phyloP scores from a whole-genome alignment of 2,329 filamentous ascomycete species.

The Capronia epimyces region DNA sequence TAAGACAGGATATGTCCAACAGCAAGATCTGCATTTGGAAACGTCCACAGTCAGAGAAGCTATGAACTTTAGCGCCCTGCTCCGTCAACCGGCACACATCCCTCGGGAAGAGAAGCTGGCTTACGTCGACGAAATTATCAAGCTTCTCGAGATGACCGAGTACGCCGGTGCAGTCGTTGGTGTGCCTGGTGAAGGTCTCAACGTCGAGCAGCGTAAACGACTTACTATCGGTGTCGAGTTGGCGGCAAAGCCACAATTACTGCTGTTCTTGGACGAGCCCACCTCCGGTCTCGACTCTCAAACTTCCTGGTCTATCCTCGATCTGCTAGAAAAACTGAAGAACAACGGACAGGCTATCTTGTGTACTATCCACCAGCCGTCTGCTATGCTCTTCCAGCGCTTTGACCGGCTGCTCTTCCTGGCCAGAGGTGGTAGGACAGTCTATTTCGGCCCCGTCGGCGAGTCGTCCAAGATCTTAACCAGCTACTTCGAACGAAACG shows the following conservation, averaged over 20 bases:
- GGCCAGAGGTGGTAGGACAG: conserved; percentile 59
- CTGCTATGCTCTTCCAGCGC: conserved; percentile 86
- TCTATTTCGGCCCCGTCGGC: conserved; percentile 66
- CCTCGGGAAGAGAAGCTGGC: conserved; percentile 70
- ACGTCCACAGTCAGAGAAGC: conserved; percentile 86
- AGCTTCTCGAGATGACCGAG: conserved; percentile 80
- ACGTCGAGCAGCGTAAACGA: conserved; percentile 63
- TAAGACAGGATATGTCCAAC: conserved; percentile 87
- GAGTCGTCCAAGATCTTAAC: conserved; percentile 53
- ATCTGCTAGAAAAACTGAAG: conserved; percentile 81
- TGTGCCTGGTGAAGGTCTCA: conserved; percentile 70
- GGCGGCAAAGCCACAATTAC: conserved; percentile 79
- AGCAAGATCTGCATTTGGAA: conserved; percentile 81
- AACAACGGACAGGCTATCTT: conserved; percentile 86
- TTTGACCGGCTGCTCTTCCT: conserved; percentile 64
- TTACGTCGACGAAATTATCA: conserved; percentile 87
- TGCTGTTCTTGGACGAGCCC: conserved; percentile 91
- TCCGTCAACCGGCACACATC: conserved; percentile 75
- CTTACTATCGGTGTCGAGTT: conserved; percentile 95
- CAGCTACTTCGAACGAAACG: conserved; percentile 61
- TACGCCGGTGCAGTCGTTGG: conserved; percentile 89
- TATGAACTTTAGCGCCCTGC: conserved; percentile 74
- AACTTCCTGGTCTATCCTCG: conserved; percentile 86
- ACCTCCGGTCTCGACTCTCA: conserved; percentile 91
- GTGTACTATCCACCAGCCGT: conserved; percentile 98